A percentile compares a stretch with the other conserved stretches of the same genome.
Evolutionary conservation across 2,329 filamentous ascomycete genomes (phyloP).

Genomic region (Cladosporium colombiae): DNA sequence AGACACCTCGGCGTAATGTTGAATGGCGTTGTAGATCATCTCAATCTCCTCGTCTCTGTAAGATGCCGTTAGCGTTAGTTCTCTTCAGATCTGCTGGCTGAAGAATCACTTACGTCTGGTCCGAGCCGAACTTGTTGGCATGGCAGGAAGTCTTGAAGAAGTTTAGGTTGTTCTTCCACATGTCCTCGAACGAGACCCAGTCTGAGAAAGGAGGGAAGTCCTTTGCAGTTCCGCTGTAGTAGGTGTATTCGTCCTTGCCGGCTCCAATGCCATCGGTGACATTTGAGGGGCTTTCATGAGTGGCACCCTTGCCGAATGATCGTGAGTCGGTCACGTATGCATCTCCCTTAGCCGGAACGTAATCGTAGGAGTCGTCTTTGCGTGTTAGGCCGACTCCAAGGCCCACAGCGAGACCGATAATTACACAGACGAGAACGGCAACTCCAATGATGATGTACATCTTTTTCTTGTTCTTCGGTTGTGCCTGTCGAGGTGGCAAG

Average conservation of each 20-base stretch:
- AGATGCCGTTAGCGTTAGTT: background rate
- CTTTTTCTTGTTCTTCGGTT: background rate
- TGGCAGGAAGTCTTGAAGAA: constrained; percentile 38
- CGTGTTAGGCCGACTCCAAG: constrained; percentile 9
- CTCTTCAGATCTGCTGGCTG: background rate
- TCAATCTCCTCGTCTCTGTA: constrained; percentile 39
- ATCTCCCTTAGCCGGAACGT: constrained; percentile 5
- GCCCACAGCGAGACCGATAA: constrained; percentile 19
- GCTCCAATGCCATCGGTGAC: constrained; percentile 26
- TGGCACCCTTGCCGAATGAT: constrained; percentile 34
- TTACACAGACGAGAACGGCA: background rate
- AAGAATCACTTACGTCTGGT: constrained; percentile 10
- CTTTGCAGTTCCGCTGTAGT: constrained; percentile 34
- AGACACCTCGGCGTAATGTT: constrained; percentile 35
- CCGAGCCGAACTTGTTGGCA: constrained; percentile 35
- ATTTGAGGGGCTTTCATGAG: constrained; percentile 27
- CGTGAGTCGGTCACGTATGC: constrained; percentile 33
- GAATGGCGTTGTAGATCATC: constrained; percentile 42
- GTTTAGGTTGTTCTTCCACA: constrained; percentile 39
- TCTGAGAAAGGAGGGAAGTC: constrained; percentile 24
- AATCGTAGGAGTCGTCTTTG: constrained; percentile 8
- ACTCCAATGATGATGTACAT: background rate
- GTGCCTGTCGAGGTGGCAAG: constrained; percentile 2
- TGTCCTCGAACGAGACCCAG: constrained; percentile 34
- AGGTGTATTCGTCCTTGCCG: constrained; percentile 32